Percentiles rank a stretch among this genome's conserved stretches.
Evolutionary conservation across 192 early-diverging fungal species (phyloP).

Genomic region (Nowakowskiella sp.): DNA sequence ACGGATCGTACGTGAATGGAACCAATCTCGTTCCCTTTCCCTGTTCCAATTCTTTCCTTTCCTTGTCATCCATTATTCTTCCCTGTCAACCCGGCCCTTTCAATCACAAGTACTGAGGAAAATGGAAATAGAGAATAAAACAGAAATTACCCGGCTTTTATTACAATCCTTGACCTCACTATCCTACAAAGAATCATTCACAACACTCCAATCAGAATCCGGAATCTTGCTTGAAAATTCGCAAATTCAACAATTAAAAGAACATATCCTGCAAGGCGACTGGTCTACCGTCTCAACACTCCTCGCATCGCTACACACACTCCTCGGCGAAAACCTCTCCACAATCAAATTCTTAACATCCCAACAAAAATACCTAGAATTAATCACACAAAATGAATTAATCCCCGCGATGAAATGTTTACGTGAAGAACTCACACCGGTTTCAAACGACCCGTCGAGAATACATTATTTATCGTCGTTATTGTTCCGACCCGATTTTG

Average conservation of each 20-base stretch:
- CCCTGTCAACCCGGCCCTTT: no score
- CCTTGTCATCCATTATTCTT: no score
- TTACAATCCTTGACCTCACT: no score
- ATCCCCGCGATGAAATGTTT: constrained; percentile 69
- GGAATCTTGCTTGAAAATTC: constrained; percentile 68
- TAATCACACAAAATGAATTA: constrained; percentile 60
- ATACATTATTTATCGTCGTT: constrained; percentile 73
- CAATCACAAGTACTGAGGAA: no score
- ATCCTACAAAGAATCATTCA: constrained; percentile 62
- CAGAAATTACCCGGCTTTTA: no score
- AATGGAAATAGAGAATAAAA: no score
- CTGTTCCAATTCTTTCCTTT: no score
- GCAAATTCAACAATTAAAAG: constrained; percentile 59
- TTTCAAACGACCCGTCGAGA: constrained; percentile 57
- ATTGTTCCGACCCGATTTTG: neutral
- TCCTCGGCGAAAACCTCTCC: constrained; percentile 4
- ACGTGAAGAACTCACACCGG: constrained; percentile 68
- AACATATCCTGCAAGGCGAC: constrained; percentile 62
- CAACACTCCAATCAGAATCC: constrained; percentile 68
- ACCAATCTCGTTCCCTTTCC: no score
- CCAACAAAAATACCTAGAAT: constrained; percentile 87
- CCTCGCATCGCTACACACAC: constrained; percentile 20
- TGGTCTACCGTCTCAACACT: constrained; percentile 64
- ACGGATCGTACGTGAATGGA: no score
- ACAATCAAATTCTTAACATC: constrained; percentile 65